Base-by-base conservation (phyloP, 2,329 filamentous ascomycete genomes). In the Cordyceps militaris region DNA sequence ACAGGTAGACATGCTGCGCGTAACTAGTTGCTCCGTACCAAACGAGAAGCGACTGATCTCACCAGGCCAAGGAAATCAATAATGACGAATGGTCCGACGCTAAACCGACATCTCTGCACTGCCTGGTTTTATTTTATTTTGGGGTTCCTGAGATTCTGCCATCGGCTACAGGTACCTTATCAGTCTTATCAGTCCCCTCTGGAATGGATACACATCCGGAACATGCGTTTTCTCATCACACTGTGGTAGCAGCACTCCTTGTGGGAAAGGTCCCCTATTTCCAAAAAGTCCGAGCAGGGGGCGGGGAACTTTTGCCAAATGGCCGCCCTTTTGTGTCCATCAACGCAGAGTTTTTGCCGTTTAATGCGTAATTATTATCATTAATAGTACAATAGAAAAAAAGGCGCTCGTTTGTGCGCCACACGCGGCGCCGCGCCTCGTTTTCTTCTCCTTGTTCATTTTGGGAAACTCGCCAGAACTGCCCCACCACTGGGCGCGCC, bases 391-490 rank as follows among this genome's bases (percentile, higher is more conserved):
- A n/a, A n/a, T n/a, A 7, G 14, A 34, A 4, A n/a, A 38, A 40
- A 19, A 40, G 10, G 11, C 16, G 23, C 32, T 51, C 3, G 5
- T 50, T n/a, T n/a, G 24, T 53, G 38, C 38, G 50, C 50, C 50
- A 42, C 36, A n/a, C 23, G 34, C 49, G 49, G 34, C 49, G 42
- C 49, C 23, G 34, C 49, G 49, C 49, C 49, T 52, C 49, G 49
- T 52, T 52, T 23, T 32, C 9, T 24, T 36, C 26, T 32, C 24
- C 38, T 42, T n/a, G 36, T 51, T n/a, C 49, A 16, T 19, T 42
- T 42, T 30, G 36, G 36, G 30, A 11, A 52, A n/a, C 23, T 34
- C 49, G 34, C 19, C 23, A 3, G 36, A 38, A 52, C 36, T 40
- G 16, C 24, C 23, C 47, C 28, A 36, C 32, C 7, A n/a, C 13